Evolutionary conservation across 495 filamentous ascomycete species (phyloP).

Genomic region (Annulohypoxylon maeteangense): DNA sequence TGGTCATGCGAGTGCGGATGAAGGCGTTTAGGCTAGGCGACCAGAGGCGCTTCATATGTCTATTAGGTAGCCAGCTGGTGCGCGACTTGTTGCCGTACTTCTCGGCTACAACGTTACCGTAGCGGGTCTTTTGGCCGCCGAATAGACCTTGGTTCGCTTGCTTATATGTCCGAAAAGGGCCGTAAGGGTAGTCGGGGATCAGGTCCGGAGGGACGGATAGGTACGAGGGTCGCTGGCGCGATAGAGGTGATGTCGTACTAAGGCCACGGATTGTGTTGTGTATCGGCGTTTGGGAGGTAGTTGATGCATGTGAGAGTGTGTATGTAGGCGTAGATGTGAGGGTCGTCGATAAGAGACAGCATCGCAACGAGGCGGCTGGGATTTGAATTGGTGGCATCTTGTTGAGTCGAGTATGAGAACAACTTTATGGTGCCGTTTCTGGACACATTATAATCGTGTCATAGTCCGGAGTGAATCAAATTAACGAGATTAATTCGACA

Average conservation of each 20-base stretch:
- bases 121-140: constrained; percentile 78
- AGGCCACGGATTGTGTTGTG: constrained; percentile 29
- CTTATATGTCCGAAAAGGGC: constrained; percentile 81
- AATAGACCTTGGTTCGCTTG: constrained; percentile 90
- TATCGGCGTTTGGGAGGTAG: constrained; percentile 31
- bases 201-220: constrained; percentile 50
- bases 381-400: constrained; percentile 32
- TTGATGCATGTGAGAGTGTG: constrained; percentile 1
- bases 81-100: constrained; percentile 83
- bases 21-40: constrained; percentile 70
- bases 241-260: constrained; percentile 41
- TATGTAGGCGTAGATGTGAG: constrained; percentile 7
- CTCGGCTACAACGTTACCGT: constrained; percentile 89
- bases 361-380: constrained; percentile 25
- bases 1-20: constrained; percentile 78
- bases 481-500: not conserved
- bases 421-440: not conserved
- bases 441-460: not conserved
- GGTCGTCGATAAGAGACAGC: constrained; percentile 21
- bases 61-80: constrained; percentile 88
- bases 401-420: not conserved
- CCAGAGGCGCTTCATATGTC: constrained; percentile 80
- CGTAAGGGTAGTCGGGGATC: constrained; percentile 84
- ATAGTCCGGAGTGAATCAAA: not conserved
- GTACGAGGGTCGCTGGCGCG: constrained; percentile 43